A percentile compares a stretch with the other conserved stretches of the same genome.
phyloP scores from a whole-genome alignment of 2,329 filamentous ascomycete species.

The Colletotrichum eremochloae region DNA sequence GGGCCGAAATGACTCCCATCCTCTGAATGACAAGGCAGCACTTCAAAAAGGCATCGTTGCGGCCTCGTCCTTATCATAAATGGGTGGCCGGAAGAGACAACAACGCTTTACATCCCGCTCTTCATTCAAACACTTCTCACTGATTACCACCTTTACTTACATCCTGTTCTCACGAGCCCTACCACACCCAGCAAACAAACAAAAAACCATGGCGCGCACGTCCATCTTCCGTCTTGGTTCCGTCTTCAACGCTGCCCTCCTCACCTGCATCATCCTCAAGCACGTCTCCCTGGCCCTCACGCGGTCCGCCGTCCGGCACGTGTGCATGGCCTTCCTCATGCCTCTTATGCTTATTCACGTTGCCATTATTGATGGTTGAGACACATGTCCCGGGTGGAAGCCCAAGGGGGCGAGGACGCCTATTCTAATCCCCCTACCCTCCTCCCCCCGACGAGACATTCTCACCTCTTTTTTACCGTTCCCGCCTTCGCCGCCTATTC shows the following conservation, averaged over 20 bases:
- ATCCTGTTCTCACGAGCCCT: not conserved
- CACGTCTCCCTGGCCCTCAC: constrained; percentile 28
- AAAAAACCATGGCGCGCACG: constrained; percentile 9
- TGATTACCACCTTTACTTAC: not conserved
- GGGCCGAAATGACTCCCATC: not conserved
- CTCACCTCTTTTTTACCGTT: not conserved
- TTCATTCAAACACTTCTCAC: not conserved
- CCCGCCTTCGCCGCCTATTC: constrained; percentile 7
- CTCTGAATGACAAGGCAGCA: constrained; percentile 8
- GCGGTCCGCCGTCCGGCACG: constrained; percentile 25
- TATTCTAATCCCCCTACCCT: not conserved
- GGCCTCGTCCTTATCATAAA: not conserved
- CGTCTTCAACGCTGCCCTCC: constrained; percentile 28
- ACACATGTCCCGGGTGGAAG: constrained; percentile 9
- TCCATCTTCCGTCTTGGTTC: constrained; percentile 34
- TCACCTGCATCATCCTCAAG: constrained; percentile 38
- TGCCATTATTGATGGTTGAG: constrained; percentile 33
- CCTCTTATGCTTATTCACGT: constrained; percentile 38
- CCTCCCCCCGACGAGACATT: not conserved
- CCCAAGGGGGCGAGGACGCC: not conserved
- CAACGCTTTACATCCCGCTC: not conserved
- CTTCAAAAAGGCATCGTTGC: constrained; percentile 7
- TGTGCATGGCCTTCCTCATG: constrained; percentile 28
- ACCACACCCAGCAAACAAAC: not conserved
- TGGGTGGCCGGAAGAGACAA: not conserved